Base-by-base conservation (phyloP, 2,329 filamentous ascomycete genomes). In the Aspergillus niger region DNA sequence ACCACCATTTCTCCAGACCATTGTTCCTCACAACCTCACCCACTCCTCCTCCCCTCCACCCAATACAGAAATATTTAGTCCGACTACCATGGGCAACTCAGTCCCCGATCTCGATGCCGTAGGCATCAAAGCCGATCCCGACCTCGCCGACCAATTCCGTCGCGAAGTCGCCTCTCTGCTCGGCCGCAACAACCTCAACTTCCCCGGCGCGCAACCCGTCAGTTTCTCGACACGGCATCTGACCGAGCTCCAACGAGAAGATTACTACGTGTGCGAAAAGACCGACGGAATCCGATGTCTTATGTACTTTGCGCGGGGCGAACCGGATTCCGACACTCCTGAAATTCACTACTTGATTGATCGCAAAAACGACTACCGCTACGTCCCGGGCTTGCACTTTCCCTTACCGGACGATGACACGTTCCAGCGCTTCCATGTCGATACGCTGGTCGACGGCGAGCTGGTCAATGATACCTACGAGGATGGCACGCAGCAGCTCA, bases 211-310 rank as follows among this genome's bases (percentile, higher is more conserved):
- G 55, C 95, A 99, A 76, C 95, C 95, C 13, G 93, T 99, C 65
- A 96, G 91, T 72, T 99, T 99, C 74, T 84, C 91, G 57, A 84
- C 89, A 60, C 83, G 86, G 69, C 95, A 99, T 76, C 78, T 98
- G 8, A 80, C 87, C n/a, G 92, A 96, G 79, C 84, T 99, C 38
- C 87, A 89, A 63, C 83, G 84, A 60, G 83, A 90, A 72, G 95
- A 98, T 77, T 99, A 98, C 81, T 99, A 93, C 74, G 90, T 99
- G 65, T 97, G 94, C 82, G 95, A 99, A 79, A 99, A 99, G 81
- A 97, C 94, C 1, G 95, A 99, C 74, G 95, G 95, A 57, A 91
- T 98, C 65, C 88, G 95, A 65, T 97, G 96, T 76, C 85, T 99
- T n/a, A 86, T 99, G 65, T 98, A 96, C 81, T 87, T 95, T 66